phyloP scores from a whole-genome alignment of 2,329 filamentous ascomycete species.

The Colletotrichum abscissum region DNA sequence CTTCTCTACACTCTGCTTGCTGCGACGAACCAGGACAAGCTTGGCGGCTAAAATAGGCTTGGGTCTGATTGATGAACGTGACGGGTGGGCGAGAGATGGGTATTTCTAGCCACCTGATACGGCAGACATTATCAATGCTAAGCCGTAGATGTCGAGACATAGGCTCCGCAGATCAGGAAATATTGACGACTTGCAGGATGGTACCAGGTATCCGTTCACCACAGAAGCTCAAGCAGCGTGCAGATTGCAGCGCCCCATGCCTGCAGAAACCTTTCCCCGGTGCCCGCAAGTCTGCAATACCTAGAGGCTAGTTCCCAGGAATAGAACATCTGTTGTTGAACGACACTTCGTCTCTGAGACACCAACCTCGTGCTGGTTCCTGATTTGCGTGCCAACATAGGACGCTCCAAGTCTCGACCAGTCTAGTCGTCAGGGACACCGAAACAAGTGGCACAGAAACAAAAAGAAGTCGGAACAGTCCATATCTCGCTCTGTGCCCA shows the following conservation, averaged over 20 bases:
- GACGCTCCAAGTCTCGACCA: not conserved
- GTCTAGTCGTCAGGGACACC: not conserved
- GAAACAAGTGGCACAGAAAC: not conserved
- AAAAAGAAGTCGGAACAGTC: not conserved
- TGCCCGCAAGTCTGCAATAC: not conserved
- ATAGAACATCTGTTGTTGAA: not conserved
- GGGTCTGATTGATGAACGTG: not conserved
- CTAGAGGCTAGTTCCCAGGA: not conserved
- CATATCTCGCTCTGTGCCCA: not conserved
- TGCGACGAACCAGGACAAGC: constrained; percentile 21
- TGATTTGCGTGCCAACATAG: not conserved
- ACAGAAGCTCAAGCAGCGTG: not conserved
- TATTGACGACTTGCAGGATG: not conserved
- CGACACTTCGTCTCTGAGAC: not conserved
- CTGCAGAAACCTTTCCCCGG: constrained; percentile 5
- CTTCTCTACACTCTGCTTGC: not conserved
- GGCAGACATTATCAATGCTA: not conserved
- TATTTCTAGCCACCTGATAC: not conserved
- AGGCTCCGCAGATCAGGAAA: not conserved
- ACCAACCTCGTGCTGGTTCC: not conserved
- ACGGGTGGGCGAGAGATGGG: not conserved
- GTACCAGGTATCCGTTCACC: not conserved
- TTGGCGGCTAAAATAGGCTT: not conserved
- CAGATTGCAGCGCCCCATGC: not conserved
- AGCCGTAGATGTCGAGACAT: not conserved